These are phyloP conservation scores for Xylaria sp. DNA, from an alignment of 2,329 filamentous ascomycete species.

Conservation along the genomic window DNA sequence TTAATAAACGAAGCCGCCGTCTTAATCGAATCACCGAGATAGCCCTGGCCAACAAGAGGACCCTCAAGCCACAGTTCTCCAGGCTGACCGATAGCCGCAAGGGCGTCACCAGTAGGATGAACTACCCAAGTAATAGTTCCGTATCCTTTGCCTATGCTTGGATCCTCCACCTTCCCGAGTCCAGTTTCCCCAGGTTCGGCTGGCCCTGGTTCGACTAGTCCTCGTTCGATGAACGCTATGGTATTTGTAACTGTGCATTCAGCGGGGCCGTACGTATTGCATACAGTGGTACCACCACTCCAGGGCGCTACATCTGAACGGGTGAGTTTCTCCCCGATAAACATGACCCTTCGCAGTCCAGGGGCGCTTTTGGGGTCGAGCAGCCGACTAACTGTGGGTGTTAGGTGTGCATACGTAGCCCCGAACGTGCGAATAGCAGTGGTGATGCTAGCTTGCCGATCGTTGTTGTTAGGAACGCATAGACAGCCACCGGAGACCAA, in stretches of 20 bases:
- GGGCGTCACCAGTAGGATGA: neutral
- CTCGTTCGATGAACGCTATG: neutral
- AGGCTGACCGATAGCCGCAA: neutral
- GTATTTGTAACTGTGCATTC: neutral
- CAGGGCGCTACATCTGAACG: neutral
- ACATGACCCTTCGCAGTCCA: neutral
- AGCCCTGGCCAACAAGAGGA: neutral
- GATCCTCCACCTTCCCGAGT: neutral
- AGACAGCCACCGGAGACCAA: neutral
- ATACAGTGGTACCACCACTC: neutral
- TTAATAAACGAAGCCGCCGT: neutral
- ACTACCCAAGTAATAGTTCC: neutral
- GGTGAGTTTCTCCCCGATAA: neutral
- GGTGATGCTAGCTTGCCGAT: neutral
- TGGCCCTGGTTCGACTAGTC: neutral
- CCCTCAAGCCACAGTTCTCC: conserved; percentile 3
- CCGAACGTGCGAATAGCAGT: neutral
- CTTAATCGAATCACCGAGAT: neutral
- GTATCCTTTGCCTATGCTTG: conserved; percentile 1
- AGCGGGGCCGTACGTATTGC: neutral
- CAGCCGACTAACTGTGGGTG: neutral
- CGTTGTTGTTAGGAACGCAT: conserved; percentile 1
- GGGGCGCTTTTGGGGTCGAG: neutral
- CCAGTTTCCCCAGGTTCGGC: neutral
- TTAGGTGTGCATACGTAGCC: neutral